Conservation (phyloP, 176 grass and related monocot species). For the Zea luxurians region DNA sequence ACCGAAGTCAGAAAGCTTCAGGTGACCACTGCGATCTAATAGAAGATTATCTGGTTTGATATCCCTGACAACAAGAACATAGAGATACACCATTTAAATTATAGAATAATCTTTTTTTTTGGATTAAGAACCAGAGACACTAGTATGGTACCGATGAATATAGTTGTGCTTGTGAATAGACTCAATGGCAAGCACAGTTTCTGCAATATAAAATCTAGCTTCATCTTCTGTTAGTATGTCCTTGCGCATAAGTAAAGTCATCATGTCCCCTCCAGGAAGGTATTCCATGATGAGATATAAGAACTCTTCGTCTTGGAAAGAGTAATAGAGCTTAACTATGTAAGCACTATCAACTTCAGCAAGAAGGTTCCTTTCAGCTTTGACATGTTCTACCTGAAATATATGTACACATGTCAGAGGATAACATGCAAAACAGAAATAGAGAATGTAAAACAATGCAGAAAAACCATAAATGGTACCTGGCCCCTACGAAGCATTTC, state of each 20-base stretch:
- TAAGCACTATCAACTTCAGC: slow-evolving; percentile 95
- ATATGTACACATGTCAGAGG: slow-evolving; percentile 23
- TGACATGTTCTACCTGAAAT: slow-evolving; percentile 95
- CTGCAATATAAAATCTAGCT: slow-evolving; percentile 93
- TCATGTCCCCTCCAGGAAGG: slow-evolving; percentile 98
- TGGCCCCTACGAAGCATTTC: slow-evolving; percentile 99
- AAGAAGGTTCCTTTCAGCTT: slow-evolving; percentile 99
- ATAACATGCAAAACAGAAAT: slow-evolving; percentile 30
- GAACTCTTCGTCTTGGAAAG: slow-evolving; percentile 95
- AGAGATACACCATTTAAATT: slow-evolving; percentile 38
- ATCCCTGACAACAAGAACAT: slow-evolving; percentile 62
- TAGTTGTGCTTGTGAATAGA: slow-evolving; percentile 98
- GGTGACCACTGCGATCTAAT: slow-evolving; percentile 78
- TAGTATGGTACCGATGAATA: slow-evolving; percentile 73
- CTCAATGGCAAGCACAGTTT: slow-evolving; percentile 95
- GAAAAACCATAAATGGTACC: slow-evolving; percentile 57
- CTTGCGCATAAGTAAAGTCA: slow-evolving; percentile 98
- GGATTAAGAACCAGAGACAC: not conserved
- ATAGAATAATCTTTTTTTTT: not conserved
- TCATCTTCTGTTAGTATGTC: slow-evolving; percentile 92
- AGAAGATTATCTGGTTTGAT: slow-evolving; percentile 98
- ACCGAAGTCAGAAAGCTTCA: slow-evolving; percentile 98
- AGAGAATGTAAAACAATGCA: slow-evolving; percentile 26
- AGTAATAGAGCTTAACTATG: slow-evolving; percentile 96
- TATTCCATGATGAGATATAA: slow-evolving; percentile 99